Base-by-base conservation (phyloP, 176 grass and related monocot species). In the Lolium perenne region DNA sequence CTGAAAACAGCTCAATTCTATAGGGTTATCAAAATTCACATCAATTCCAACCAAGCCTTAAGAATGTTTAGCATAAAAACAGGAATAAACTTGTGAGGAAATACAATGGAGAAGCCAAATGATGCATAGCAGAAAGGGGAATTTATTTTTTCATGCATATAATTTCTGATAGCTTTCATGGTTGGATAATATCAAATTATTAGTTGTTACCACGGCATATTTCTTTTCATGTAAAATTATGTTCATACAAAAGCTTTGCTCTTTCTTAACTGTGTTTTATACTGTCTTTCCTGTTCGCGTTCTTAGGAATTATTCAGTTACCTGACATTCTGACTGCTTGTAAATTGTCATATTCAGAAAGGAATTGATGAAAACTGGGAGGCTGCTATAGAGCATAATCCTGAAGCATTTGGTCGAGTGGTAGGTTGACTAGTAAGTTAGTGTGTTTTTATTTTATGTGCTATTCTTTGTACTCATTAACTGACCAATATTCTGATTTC, bases 361-460 rank as follows among this genome's bases (percentile, higher is more conserved):
- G 94, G 96, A 23, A 95, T 98, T 26, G 96, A 98, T 85, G 96
- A 98, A 91, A 98, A 98, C 58, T 98, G 96, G 93, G 96, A 98
- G 82, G 96, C 96, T 87, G 96, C 96, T 65, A 78, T 98, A 78
- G 96, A 98, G 85, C 91, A 98, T 68, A 98, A 98, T 64, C 96
- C 96, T 82, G 93, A 98, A 90, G 90, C 92, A 89, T 98, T 98
- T 92, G 96, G 90, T 91, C 90, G 93, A 92, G 96, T 98, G 93
- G 96, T 98, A 85, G 80, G 81, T 85, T 84, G 58, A 63, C 83
- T 72, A 78, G 10, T 80, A 50, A 82, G 14, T 74, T 65, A 70
- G 8, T 77, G 46, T 86, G 18, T 25, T 70, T 66, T 56, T 89
- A 29, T 67, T 82, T 29, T 66, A 51, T 32, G 12, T 48, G 56